These are phyloP conservation scores for Pseudomicrostroma phylloplanum DNA, from an alignment of 1,284 basidiomycete genomes.

Conservation along the genomic window DNA sequence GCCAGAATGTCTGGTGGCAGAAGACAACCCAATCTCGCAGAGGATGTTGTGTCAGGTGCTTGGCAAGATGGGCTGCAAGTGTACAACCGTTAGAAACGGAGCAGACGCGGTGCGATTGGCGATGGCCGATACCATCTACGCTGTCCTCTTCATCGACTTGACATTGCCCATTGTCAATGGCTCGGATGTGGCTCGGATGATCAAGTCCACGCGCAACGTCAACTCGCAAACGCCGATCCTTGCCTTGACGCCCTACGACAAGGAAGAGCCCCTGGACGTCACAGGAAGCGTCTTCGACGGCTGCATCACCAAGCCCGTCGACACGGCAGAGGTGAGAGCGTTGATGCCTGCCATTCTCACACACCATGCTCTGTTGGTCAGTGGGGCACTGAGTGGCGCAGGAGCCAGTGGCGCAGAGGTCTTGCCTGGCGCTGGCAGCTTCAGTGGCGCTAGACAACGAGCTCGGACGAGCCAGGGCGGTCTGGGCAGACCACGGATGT, in stretches of 20 bases:
- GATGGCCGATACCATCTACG: conserved; percentile 80
- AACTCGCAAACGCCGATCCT: conserved; percentile 84
- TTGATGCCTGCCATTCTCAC: conserved; percentile 77
- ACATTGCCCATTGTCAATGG: conserved; percentile 89
- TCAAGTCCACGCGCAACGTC: conserved; percentile 88
- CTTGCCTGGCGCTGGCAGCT: neutral
- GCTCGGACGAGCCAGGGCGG: neutral
- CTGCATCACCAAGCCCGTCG: conserved; percentile 55
- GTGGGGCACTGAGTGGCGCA: conserved; percentile 7
- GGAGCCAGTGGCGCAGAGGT: neutral
- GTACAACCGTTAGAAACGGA: conserved; percentile 87
- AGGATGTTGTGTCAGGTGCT: conserved; percentile 74
- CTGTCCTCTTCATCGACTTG: conserved; percentile 74
- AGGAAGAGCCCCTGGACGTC: conserved; percentile 32
- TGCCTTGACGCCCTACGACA: conserved; percentile 59
- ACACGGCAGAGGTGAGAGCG: conserved; percentile 61
- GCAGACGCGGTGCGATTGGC: conserved; percentile 93
- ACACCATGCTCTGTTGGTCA: conserved; percentile 64
- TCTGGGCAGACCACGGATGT: too few relatives aligned
- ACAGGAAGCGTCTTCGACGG: conserved; percentile 52
- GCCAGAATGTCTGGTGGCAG: conserved; percentile 85
- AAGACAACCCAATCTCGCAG: conserved; percentile 77
- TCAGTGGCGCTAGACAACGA: neutral
- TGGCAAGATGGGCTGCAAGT: conserved; percentile 83
- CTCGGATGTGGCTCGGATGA: conserved; percentile 82